phyloP scores from a whole-genome alignment of 192 early-diverging fungal species.

The Linnemannia zychae region DNA sequence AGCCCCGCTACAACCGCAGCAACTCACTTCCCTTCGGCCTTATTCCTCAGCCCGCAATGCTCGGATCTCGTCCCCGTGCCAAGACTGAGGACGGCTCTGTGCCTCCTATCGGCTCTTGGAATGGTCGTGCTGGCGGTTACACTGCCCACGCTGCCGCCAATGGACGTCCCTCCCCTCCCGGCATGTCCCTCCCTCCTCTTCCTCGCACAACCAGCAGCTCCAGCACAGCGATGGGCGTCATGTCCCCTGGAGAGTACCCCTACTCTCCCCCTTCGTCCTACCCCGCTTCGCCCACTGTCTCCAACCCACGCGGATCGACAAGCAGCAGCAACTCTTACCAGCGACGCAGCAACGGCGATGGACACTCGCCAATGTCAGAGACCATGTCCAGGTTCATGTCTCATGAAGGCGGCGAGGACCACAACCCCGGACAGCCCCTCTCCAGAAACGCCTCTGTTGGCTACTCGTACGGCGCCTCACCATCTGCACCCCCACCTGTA shows the following conservation, averaged over 20 bases:
- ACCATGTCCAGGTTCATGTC: slow-evolving; percentile 69
- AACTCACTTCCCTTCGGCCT: slow-evolving; percentile 60
- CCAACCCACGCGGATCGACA: slow-evolving; percentile 57
- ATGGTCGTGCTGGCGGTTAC: slow-evolving; percentile 34
- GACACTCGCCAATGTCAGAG: slow-evolving; percentile 63
- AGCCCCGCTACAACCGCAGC: slow-evolving; percentile 49
- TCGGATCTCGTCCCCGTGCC: slow-evolving; percentile 49
- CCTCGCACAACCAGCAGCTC: slow-evolving; percentile 49
- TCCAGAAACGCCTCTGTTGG: slow-evolving; percentile 54
- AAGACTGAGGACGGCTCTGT: slow-evolving; percentile 55
- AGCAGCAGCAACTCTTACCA: slow-evolving; percentile 58
- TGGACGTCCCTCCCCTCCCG: slow-evolving; percentile 38
- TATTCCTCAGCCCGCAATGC: slow-evolving; percentile 34
- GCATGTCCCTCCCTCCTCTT: slow-evolving; percentile 55
- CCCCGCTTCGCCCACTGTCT: slow-evolving; percentile 68
- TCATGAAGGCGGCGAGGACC: slow-evolving; percentile 48
- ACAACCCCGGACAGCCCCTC: slow-evolving; percentile 48
- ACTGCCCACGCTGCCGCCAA: slow-evolving; percentile 30
- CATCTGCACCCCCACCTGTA: slow-evolving; percentile 36
- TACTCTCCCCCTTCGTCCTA: slow-evolving; percentile 69
- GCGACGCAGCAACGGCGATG: slow-evolving; percentile 60
- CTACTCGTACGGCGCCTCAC: slow-evolving; percentile 46
- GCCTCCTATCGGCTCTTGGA: slow-evolving; percentile 47
- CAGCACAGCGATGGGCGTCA: slow-evolving; percentile 49
- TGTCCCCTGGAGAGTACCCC: slow-evolving; percentile 59